Evolutionary conservation across 371 early-diverging fungal genomes (phyloP).

Genomic region (Choanephora cucurbitarum): DNA sequence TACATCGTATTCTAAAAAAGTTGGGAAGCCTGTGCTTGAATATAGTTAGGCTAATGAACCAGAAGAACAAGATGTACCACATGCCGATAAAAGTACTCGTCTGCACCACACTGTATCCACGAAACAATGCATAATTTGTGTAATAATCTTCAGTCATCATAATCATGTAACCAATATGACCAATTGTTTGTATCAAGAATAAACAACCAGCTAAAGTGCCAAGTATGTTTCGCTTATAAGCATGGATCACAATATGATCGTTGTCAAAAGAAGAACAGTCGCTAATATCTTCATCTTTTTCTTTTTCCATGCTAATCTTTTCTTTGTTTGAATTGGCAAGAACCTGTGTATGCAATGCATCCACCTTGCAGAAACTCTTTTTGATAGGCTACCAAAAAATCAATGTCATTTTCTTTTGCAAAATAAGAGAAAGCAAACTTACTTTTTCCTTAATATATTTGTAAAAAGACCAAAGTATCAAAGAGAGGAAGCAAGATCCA

Average conservation of each 20-base stretch:
- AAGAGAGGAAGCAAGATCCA: slow-evolving; percentile 56
- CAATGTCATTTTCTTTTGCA: no score
- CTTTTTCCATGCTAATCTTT: background rate
- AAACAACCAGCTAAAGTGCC: slow-evolving; percentile 28
- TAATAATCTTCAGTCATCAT: slow-evolving; percentile 44
- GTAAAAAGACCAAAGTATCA: slow-evolving; percentile 58
- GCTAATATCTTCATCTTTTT: background rate
- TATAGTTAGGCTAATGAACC: slow-evolving; percentile 60
- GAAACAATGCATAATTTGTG: slow-evolving; percentile 32
- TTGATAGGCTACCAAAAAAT: slow-evolving; percentile 14
- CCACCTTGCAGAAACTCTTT: slow-evolving; percentile 9
- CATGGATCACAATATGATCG: slow-evolving; percentile 36
- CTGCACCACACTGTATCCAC: slow-evolving; percentile 37
- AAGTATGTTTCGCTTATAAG: slow-evolving; percentile 37
- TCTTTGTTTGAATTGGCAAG: slow-evolving; percentile 10
- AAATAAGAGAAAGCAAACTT: background rate
- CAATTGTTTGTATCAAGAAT: slow-evolving; percentile 41
- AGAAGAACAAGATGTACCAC: slow-evolving; percentile 71
- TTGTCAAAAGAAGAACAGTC: slow-evolving; percentile 5
- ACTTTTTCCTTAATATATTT: slow-evolving; percentile 44
- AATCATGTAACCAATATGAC: slow-evolving; percentile 45
- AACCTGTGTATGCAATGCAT: slow-evolving; percentile 14
- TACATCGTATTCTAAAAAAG: slow-evolving; percentile 65
- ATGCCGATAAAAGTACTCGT: slow-evolving; percentile 47
- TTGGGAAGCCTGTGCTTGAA: slow-evolving; percentile 52